Evolutionary conservation across 495 filamentous ascomycete genomes (phyloP).

Genomic region (Lasiosphaeria ovina): DNA sequence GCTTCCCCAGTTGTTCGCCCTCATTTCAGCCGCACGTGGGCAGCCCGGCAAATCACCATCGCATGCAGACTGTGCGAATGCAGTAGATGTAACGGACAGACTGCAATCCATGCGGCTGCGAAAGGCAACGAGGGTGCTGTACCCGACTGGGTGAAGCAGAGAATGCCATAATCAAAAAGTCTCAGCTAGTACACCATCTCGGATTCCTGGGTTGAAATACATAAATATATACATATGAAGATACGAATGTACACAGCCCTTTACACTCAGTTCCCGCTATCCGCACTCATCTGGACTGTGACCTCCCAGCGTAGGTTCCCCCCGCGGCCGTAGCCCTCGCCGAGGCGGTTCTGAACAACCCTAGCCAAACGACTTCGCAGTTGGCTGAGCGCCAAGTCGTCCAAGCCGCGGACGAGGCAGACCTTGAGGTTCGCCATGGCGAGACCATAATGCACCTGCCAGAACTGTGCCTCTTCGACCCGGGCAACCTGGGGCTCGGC

Average conservation of each 20-base stretch:
- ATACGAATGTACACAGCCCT: neutral
- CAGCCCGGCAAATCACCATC: no score
- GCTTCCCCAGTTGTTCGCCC: no score
- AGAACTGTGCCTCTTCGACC: constrained; percentile 89
- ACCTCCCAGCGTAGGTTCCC: constrained; percentile 86
- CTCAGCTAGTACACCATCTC: no score
- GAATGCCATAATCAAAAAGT: no score
- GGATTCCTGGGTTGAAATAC: no score
- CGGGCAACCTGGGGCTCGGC: constrained; percentile 69
- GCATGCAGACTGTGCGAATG: no score
- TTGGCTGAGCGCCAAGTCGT: constrained; percentile 63
- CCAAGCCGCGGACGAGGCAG: constrained; percentile 49
- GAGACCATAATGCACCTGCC: constrained; percentile 97
- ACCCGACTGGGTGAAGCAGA: no score
- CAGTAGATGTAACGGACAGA: no score
- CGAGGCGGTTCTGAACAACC: constrained; percentile 80
- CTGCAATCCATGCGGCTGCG: no score
- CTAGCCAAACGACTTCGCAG: constrained; percentile 71
- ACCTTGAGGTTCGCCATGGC: constrained; percentile 94
- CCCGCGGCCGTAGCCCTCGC: constrained; percentile 81
- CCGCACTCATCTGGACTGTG: constrained; percentile 46
- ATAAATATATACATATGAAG: neutral
- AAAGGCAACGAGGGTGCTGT: no score
- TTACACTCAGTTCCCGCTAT: constrained; percentile 11
- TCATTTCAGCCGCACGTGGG: no score